Percentiles rank a stretch among this genome's conserved stretches.
Evolutionary conservation across 495 filamentous ascomycete species (phyloP).

Genomic region (Eremomyces bilateralis): DNA sequence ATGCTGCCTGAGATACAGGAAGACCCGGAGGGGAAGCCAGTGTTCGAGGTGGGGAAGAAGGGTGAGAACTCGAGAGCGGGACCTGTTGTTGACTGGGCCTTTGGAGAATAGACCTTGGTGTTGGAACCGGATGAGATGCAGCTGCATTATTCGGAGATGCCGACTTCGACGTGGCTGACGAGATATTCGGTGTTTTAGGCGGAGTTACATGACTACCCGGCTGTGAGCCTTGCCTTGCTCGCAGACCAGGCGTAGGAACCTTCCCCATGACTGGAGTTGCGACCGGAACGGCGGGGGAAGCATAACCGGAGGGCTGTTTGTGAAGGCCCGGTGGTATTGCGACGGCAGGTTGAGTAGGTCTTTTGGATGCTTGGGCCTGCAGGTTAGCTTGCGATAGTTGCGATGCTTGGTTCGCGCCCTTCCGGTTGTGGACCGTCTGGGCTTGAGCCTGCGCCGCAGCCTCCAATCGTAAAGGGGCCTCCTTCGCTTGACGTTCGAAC

Average conservation of each 20-base stretch:
- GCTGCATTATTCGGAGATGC: conserved; percentile 38
- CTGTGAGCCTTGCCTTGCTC: conserved; percentile 58
- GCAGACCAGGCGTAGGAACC: conserved; percentile 52
- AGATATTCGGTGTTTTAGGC: conserved; percentile 35
- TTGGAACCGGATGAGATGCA: too few species aligned
- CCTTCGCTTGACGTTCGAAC: too few species aligned
- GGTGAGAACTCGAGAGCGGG: conserved; percentile 27
- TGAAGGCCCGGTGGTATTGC: conserved; percentile 32
- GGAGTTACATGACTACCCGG: conserved; percentile 56
- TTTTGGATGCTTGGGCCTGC: conserved; percentile 21
- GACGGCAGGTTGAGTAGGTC: conserved; percentile 25
- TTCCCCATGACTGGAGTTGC: conserved; percentile 71
- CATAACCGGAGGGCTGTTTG: conserved; percentile 25
- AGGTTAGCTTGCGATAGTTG: conserved; percentile 14
- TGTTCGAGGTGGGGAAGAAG: conserved; percentile 23
- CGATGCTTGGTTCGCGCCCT: conserved; percentile 36
- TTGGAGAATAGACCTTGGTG: too few species aligned
- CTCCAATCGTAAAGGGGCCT: too few species aligned
- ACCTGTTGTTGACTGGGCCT: conserved; percentile 11
- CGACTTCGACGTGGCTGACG: conserved; percentile 34
- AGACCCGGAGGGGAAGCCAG: too few species aligned
- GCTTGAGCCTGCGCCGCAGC: too few species aligned
- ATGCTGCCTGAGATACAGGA: too few species aligned
- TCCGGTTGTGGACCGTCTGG: too few species aligned
- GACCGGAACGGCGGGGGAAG: conserved; percentile 58